phyloP scores from a whole-genome alignment of 2,329 filamentous ascomycete species.

The Grosmannia huntii region DNA sequence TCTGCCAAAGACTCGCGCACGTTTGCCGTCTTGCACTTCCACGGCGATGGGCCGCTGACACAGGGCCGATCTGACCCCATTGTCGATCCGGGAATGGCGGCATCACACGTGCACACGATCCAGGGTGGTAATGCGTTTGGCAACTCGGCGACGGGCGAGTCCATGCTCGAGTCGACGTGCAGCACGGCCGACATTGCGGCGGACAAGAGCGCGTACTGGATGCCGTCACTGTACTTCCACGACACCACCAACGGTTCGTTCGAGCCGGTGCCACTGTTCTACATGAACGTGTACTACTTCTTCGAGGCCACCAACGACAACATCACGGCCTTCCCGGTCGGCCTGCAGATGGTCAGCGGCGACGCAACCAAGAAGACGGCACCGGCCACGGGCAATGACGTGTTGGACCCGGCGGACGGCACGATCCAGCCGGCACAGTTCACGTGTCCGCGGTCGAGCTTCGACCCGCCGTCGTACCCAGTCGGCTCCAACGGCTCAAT shows the following conservation, averaged over 20 bases:
- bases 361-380: conserved; percentile 44
- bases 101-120: conserved; percentile 56
- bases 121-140: conserved; percentile 59
- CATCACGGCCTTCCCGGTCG: conserved; percentile 55
- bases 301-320: conserved; percentile 53
- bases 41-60: conserved; percentile 48
- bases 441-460: conserved; percentile 44
- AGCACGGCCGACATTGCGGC: conserved; percentile 56
- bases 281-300: conserved; percentile 69
- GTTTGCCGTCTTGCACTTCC: conserved; percentile 60
- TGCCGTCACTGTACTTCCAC: conserved; percentile 56
- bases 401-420: conserved; percentile 39
- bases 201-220: conserved; percentile 69
- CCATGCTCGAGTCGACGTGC: conserved; percentile 50
- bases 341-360: conserved; percentile 60
- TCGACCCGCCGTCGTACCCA: conserved; percentile 39
- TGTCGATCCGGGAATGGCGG: conserved; percentile 43
- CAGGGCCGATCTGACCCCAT: conserved; percentile 55
- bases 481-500: conserved; percentile 38
- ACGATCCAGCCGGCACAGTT: conserved; percentile 42
- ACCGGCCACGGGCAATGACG: conserved; percentile 35
- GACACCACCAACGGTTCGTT: conserved; percentile 50
- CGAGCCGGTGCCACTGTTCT: conserved; percentile 54
- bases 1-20: conserved; percentile 34
- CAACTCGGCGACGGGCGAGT: conserved; percentile 45